Evolutionary conservation across 2,329 filamentous ascomycete genomes (phyloP).

Genomic region (Colletotrichum echinochloae): DNA sequence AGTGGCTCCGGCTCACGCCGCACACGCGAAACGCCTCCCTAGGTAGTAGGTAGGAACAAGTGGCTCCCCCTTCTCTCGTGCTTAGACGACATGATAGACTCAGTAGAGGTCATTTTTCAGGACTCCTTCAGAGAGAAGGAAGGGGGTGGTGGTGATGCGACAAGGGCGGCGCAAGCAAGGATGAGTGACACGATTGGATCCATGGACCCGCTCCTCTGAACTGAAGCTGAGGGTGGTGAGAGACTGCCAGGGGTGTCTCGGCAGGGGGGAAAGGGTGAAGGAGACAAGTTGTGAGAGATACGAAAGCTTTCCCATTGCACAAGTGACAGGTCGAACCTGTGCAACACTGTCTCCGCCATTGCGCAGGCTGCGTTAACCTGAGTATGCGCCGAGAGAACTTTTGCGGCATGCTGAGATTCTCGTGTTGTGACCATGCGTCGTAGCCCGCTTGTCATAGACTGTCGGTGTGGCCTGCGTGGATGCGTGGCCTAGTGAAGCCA

Average conservation of each 20-base stretch:
- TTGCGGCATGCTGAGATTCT: neutral
- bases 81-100: neutral
- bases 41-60: neutral
- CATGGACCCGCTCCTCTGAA: slow-evolving; percentile 9
- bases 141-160: slow-evolving; percentile 2
- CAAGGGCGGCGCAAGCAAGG: slow-evolving; percentile 28
- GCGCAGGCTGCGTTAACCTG: slow-evolving; percentile 25
- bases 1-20: slow-evolving; percentile 1
- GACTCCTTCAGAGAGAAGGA: neutral
- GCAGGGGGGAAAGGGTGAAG: slow-evolving; percentile 14
- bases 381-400: slow-evolving; percentile 12
- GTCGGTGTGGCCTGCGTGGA: neutral
- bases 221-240: slow-evolving; percentile 23
- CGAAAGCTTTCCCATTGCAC: slow-evolving; percentile 15
- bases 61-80: neutral
- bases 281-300: slow-evolving; percentile 17
- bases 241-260: slow-evolving; percentile 18
- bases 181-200: slow-evolving; percentile 19
- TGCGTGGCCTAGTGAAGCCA: neutral
- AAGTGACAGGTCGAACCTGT: slow-evolving; percentile 16
- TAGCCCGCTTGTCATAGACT: neutral
- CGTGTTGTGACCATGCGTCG: neutral
- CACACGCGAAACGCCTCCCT: neutral
- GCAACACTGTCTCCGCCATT: slow-evolving; percentile 12
- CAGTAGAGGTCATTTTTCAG: neutral